Evolutionary conservation across 331 rosid genomes (phyloP), one percentile per base, ranked within the genome.

Genomic region (Malus hybrid): DNA sequence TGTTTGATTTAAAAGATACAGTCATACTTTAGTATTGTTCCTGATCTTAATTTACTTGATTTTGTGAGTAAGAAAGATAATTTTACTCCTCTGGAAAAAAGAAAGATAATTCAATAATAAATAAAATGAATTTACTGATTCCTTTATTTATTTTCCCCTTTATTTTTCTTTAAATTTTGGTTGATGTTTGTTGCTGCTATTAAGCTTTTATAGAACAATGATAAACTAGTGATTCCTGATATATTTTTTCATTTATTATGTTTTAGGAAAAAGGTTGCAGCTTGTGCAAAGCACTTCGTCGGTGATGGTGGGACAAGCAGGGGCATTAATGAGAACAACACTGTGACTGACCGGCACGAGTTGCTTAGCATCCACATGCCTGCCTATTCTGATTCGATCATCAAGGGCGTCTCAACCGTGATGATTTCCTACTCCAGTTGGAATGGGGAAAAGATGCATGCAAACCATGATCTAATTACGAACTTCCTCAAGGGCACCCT

Each of bases 391-490:
- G 80, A 85, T 74, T 76, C 93, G 1, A 84, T 90, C 71, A 77
- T 78, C 48, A 85, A 85, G 76, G 93, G 96, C n/a, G 93, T 90
- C 14, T 32, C 86, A 34, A 88, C 96, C 2, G 36, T 88, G 71
- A 90, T 90, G 96, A 26, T 85, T 71, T 90, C 93, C 69, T 90
- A 88, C 75, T 85, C 91, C 44, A 90, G 96, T 77, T 90, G 85
- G 93, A 87, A 90, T 16, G 96, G 90, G 36, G 81, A 74, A 22
- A 90, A 88, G 77, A 90, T 90, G 96, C 96, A 90, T 33, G 85
- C 90, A 20, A 85, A 88, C 75, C 83, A 18, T 19, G 75, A 85
- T 15, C 81, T 90, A 30, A 11, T 88, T 61, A 85, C 89, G 6
- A 81, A 82, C n/a, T 82, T 85, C 71, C 92, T 90, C 48, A 87